Evolutionary conservation across 225 moss, liverwort and hornwort genomes (phyloP).

Genomic region (Straminergon stramineum): DNA sequence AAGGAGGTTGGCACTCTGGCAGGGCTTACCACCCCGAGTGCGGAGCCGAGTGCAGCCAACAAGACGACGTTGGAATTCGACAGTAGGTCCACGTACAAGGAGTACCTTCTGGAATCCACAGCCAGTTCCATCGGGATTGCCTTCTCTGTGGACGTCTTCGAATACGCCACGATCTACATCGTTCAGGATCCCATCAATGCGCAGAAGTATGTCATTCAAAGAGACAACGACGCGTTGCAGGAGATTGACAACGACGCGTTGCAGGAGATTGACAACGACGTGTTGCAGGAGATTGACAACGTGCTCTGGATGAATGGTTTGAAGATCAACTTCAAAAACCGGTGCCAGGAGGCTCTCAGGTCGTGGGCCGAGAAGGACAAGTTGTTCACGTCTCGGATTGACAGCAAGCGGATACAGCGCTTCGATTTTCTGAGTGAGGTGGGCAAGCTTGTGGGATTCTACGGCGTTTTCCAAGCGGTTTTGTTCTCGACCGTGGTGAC

Average conservation of each 20-base stretch:
- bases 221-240: no score
- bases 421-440: constrained; percentile 5
- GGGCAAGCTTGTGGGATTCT: constrained; percentile 14
- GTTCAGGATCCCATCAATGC: not conserved
- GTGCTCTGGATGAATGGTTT: constrained; percentile 19
- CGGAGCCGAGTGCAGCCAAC: not conserved
- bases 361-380: constrained; percentile 3
- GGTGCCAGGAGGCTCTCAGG: not conserved
- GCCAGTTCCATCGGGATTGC: not conserved
- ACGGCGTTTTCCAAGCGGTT: not conserved
- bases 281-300: constrained; percentile 23
- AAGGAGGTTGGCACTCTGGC: not conserved
- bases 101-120: not conserved
- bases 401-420: constrained; percentile 7
- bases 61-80: not conserved
- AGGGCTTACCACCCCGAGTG: not conserved
- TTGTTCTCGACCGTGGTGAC: constrained; percentile 22
- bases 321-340: not conserved
- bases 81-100: constrained; percentile 1
- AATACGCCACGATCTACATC: not conserved
- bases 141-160: not conserved
- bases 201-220: not conserved
- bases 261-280: no score
- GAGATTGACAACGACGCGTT: no score
- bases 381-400: constrained; percentile 1